Evolutionary conservation across 768 basidiomycete genomes (phyloP).

Genomic region (Candolleomyces efflorescens): DNA sequence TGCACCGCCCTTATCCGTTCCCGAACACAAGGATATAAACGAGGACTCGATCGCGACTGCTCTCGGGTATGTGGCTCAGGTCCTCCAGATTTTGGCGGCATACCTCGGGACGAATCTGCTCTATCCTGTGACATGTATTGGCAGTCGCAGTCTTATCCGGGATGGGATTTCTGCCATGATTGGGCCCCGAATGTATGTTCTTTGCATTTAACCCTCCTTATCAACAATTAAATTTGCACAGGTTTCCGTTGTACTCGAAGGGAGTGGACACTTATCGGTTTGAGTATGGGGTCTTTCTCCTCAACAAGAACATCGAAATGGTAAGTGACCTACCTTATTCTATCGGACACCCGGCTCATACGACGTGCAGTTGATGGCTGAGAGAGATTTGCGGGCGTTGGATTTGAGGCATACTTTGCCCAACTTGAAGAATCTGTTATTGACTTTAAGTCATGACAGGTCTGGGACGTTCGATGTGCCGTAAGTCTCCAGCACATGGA

Average conservation of each 20-base stretch:
- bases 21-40: conserved; percentile 64
- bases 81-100: conserved; percentile 75
- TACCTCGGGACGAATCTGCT: conserved; percentile 74
- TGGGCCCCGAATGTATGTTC: conserved; percentile 84
- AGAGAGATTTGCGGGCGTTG: conserved; percentile 81
- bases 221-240: conserved; percentile 24
- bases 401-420: conserved; percentile 96
- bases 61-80: conserved; percentile 85
- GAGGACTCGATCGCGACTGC: conserved; percentile 89
- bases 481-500: background rate
- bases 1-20: conserved; percentile 72
- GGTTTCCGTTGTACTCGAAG: conserved; percentile 93
- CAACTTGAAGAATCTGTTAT: conserved; percentile 90
- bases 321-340: conserved; percentile 35
- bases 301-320: conserved; percentile 97
- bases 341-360: conserved; percentile 5
- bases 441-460: conserved; percentile 73
- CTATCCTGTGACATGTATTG: conserved; percentile 88
- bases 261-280: conserved; percentile 97
- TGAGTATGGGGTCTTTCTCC: conserved; percentile 93
- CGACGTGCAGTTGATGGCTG: conserved; percentile 73
- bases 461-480: conserved; percentile 37
- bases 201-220: background rate
- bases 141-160: conserved; percentile 85
- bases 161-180: conserved; percentile 95